Evolutionary conservation across 2,329 filamentous ascomycete genomes (phyloP).

Genomic region (Calycina herbarum): DNA sequence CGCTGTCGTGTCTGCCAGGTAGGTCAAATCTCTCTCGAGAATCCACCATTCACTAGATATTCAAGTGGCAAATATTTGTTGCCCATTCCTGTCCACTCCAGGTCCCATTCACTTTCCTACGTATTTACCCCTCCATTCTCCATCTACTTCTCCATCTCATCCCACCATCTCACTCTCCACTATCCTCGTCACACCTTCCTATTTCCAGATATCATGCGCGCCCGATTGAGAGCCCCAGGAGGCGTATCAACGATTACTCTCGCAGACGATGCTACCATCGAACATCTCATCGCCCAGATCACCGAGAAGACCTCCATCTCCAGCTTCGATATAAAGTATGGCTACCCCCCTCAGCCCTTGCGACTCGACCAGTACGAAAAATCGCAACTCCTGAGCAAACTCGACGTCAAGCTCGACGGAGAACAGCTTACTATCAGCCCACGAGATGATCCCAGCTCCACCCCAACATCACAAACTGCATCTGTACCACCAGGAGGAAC

Average conservation of each 20-base stretch:
- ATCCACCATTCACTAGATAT: no score
- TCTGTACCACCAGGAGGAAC: slow-evolving; percentile 7
- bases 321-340: slow-evolving; percentile 77
- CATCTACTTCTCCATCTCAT: neutral
- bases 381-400: slow-evolving; percentile 50
- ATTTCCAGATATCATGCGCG: slow-evolving; percentile 55
- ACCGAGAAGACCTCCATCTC: slow-evolving; percentile 62
- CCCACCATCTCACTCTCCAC: slow-evolving; percentile 2
- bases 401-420: slow-evolving; percentile 63
- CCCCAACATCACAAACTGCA: neutral
- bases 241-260: slow-evolving; percentile 72
- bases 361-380: slow-evolving; percentile 52
- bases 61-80: no score
- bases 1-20: no score
- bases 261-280: slow-evolving; percentile 65
- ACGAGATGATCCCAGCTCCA: slow-evolving; percentile 20
- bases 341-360: slow-evolving; percentile 75
- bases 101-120: neutral
- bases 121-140: slow-evolving; percentile 4
- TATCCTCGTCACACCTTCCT: slow-evolving; percentile 12
- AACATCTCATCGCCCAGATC: slow-evolving; percentile 60
- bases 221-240: slow-evolving; percentile 73
- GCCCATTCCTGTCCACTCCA: no score
- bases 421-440: slow-evolving; percentile 63
- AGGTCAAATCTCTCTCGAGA: no score